Evolutionary conservation across 495 filamentous ascomycete species (phyloP).

Genomic region (Daldinia childiae): DNA sequence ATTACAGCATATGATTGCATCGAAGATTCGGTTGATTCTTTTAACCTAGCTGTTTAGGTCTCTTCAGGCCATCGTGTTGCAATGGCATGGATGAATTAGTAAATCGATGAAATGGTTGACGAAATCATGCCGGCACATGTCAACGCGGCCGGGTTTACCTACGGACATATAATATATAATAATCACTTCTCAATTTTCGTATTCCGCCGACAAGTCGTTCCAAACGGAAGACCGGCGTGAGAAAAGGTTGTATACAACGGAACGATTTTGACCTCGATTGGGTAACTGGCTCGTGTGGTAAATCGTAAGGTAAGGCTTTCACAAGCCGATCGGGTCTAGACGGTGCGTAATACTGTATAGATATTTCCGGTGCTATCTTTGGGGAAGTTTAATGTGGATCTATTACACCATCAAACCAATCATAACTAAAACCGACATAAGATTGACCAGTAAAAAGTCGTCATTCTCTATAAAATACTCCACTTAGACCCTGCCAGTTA

Average conservation of each 20-base stretch:
- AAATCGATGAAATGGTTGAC: neutral
- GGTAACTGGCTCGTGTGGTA: constrained; percentile 33
- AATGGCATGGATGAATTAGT: neutral
- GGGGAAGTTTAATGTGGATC: constrained; percentile 28
- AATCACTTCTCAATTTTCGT: constrained; percentile 6
- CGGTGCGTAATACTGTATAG: constrained; percentile 28
- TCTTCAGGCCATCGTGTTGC: constrained; percentile 8
- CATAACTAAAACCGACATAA: neutral
- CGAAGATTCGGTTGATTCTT: neutral
- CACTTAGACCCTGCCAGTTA: constrained; percentile 32
- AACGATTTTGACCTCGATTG: constrained; percentile 16
- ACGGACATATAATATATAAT: neutral
- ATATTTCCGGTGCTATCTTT: constrained; percentile 26
- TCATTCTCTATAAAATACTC: constrained; percentile 16
- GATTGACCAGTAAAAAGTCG: constrained; percentile 30
- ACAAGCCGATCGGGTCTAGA: constrained; percentile 31
- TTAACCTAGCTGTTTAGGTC: neutral
- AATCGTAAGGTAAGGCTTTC: constrained; percentile 30
- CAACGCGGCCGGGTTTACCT: neutral
- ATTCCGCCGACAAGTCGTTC: neutral
- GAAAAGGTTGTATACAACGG: constrained; percentile 1
- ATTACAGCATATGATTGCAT: constrained; percentile 25
- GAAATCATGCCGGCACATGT: constrained; percentile 14
- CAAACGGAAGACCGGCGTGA: constrained; percentile 5
- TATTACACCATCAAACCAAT: constrained; percentile 26